These are phyloP conservation scores for Trametes polyzona DNA, from an alignment of 1,284 basidiomycete species.

Conservation along the genomic window DNA sequence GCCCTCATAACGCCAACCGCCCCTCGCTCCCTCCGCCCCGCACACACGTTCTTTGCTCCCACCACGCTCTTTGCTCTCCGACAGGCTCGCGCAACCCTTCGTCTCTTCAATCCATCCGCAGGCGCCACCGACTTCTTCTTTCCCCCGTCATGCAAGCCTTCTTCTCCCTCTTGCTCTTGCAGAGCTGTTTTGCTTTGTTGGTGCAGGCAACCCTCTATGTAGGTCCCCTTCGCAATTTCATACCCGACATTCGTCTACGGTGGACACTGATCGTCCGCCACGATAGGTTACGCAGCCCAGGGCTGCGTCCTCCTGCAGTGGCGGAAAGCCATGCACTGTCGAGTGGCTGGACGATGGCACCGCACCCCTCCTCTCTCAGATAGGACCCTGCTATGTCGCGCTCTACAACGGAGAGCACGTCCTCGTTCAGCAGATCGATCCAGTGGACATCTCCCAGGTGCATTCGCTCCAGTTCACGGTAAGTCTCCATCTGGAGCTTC, in stretches of 20 bases:
- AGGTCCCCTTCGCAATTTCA: background rate
- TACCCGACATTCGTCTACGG: background rate
- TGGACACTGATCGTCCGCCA: too few species aligned
- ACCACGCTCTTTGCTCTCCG: conserved; percentile 7
- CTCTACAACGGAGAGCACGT: conserved; percentile 60
- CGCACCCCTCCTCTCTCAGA: conserved; percentile 48
- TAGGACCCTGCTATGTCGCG: conserved; percentile 55
- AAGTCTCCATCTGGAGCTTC: background rate
- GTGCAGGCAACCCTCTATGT: conserved; percentile 26
- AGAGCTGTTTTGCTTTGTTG: conserved; percentile 14
- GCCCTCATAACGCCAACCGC: conserved; percentile 8
- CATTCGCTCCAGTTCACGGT: conserved; percentile 45
- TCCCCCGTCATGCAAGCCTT: conserved; percentile 15
- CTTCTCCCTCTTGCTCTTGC: conserved; percentile 20
- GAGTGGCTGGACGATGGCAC: conserved; percentile 65
- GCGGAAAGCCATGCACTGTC: conserved; percentile 54
- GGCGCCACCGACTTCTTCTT: background rate
- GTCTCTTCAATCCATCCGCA: conserved; percentile 1
- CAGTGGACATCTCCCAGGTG: conserved; percentile 41
- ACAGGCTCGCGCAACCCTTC: conserved; percentile 4
- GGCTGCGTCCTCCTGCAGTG: conserved; percentile 48
- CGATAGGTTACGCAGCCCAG: conserved; percentile 55
- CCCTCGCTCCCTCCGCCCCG: conserved; percentile 15
- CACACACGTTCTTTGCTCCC: conserved; percentile 14
- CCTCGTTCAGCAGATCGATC: conserved; percentile 51